A percentile compares a stretch with the other conserved stretches of the same genome.
These are phyloP conservation scores for Trichoderma gamsii DNA, from an alignment of 495 filamentous ascomycete species.

Conservation along the genomic window DNA sequence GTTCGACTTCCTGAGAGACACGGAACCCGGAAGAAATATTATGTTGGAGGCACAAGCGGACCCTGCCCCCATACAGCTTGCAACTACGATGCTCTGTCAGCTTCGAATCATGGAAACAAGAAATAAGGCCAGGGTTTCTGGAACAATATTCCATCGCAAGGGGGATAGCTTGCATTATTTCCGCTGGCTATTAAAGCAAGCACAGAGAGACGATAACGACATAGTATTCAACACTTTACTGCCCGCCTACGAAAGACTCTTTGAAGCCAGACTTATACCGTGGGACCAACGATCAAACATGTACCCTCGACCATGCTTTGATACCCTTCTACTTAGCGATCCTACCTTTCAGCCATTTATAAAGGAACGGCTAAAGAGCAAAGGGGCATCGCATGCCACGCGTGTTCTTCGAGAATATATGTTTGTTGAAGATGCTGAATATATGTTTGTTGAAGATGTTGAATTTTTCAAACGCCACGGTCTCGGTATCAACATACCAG, in stretches of 20 bases:
- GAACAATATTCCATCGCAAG: not conserved
- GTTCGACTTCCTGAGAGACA: not conserved
- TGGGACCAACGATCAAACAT: not conserved
- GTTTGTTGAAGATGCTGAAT: not conserved
- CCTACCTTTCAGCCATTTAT: not conserved
- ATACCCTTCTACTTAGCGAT: not conserved
- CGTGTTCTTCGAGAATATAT: not conserved
- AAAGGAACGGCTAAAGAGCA: not conserved
- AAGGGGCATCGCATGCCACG: not conserved
- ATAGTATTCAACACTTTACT: not conserved
- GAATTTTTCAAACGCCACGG: not conserved
- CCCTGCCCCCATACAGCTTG: not conserved
- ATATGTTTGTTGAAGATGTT: not conserved
- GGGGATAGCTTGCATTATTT: not conserved
- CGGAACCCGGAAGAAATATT: not conserved
- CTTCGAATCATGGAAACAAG: not conserved
- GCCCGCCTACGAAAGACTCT: not conserved
- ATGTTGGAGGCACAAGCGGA: not conserved
- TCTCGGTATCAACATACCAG: not conserved
- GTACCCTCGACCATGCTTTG: not conserved
- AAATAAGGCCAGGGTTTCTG: not conserved
- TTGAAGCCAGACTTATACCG: not conserved
- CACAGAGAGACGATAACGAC: not conserved
- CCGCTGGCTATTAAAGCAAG: not conserved
- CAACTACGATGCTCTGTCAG: not conserved